Base-by-base conservation (phyloP, 2,329 filamentous ascomycete species). In the Bimuria novae-zelandiae region DNA sequence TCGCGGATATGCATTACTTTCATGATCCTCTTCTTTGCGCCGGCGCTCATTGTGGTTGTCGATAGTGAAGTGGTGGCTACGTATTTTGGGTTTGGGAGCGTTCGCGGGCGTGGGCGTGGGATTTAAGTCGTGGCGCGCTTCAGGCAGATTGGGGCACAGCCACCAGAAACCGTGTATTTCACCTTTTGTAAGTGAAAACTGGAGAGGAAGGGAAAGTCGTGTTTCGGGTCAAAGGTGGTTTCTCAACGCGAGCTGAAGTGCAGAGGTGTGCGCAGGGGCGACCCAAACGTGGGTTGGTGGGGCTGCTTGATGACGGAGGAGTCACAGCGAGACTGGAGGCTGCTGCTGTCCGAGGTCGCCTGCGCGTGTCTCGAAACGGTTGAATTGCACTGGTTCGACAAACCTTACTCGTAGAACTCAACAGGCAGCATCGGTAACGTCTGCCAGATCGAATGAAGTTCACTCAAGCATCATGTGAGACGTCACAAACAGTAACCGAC, bases 11-110 rank as follows among this genome's bases (percentile, higher is more conserved):
- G n/a, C 8, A 4, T 48, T 67, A 70, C 77, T 71, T 73, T 78
- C 70, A 79, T 73, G 59, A 80, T 76, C 29, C 77, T 74, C 69
- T 79, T 79, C 71, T 77, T 72, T 27, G 70, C 69, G 48, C 69
- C 69, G 41, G 69, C 64, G 55, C 64, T 70, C 72, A 73, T 74
- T 17, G 55, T 66, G 60, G 56, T 61, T 50, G 61, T 43, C 19
- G 40, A 32, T 12, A 16, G 21, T 25, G 40, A 43, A 16, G 40
- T 43, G 39, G 30, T 32, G 44, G 44, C 8, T 47, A 22, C 21
- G 35, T 39, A 40, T 25, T 14, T 42, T 25, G 39, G 45, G 16
- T n/a, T 46, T 8, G 51, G 52, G 7, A 65, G 55, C 4, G 66
- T 65, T 63, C 64, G 32, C 43, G 67, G 23, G 68, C 47, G 35